phyloP scores from a whole-genome alignment of 805 yeast genomes.

The Lachancea cidri region DNA sequence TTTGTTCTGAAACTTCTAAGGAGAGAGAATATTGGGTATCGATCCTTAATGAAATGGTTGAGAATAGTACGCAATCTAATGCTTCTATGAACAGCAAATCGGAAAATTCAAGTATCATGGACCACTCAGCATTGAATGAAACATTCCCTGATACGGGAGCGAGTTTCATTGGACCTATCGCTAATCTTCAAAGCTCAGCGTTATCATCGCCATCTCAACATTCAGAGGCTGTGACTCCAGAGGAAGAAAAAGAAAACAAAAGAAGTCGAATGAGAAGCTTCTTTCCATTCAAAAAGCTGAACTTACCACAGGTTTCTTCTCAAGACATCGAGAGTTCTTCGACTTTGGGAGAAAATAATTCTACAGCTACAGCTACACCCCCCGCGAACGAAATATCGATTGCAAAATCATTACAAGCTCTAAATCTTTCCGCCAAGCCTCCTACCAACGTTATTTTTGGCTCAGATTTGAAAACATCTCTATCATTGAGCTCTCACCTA shows the following conservation, averaged over 20 bases:
- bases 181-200: slow-evolving; percentile 7
- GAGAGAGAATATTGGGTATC: slow-evolving; percentile 75
- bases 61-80: slow-evolving; percentile 9
- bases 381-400: slow-evolving; percentile 20
- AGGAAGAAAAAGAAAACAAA: slow-evolving; percentile 37
- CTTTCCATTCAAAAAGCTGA: slow-evolving; percentile 48
- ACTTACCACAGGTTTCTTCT: slow-evolving; percentile 7
- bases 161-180: slow-evolving; percentile 11
- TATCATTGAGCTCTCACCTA: slow-evolving; percentile 44
- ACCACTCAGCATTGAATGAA: slow-evolving; percentile 8
- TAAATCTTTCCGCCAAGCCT: slow-evolving; percentile 22
- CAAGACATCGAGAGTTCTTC: neutral
- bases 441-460: slow-evolving; percentile 54
- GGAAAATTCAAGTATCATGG: slow-evolving; percentile 6
- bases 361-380: neutral
- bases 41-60: slow-evolving; percentile 34
- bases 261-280: slow-evolving; percentile 51
- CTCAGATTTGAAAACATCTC: slow-evolving; percentile 49
- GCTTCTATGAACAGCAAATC: slow-evolving; percentile 7
- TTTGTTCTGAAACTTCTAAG: slow-evolving; percentile 73
- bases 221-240: slow-evolving; percentile 10
- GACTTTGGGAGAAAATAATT: slow-evolving; percentile 6
- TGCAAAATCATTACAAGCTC: slow-evolving; percentile 28
- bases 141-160: slow-evolving; percentile 1
- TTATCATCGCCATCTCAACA: slow-evolving; percentile 10